phyloP scores from a whole-genome alignment of 129 eudicot species.

The Saussurea involucrata region DNA sequence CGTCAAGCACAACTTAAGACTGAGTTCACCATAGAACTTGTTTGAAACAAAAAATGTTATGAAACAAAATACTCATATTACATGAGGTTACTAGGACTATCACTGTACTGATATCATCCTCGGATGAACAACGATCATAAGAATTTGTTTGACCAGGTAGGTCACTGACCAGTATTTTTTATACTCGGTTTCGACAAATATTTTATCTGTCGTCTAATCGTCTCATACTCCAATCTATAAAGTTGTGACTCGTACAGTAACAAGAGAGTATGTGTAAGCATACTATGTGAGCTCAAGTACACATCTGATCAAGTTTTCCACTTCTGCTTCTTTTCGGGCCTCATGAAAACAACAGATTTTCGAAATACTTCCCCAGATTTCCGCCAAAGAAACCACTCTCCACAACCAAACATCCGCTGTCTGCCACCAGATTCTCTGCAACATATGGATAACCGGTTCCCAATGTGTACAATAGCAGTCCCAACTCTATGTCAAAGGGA shows the following conservation, averaged over 20 bases:
- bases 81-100: background rate
- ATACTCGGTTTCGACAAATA: background rate
- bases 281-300: slow-evolving; percentile 2
- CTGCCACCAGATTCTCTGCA: background rate
- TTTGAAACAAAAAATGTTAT: background rate
- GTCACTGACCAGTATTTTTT: background rate
- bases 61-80: background rate
- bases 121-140: background rate
- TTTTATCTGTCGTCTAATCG: background rate
- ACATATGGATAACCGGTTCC: background rate
- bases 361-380: background rate
- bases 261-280: background rate
- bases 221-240: background rate
- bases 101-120: background rate
- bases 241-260: background rate
- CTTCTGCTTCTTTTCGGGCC: background rate
- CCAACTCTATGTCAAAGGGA: background rate
- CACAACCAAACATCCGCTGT: background rate
- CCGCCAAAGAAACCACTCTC: background rate
- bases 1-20: background rate
- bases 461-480: background rate
- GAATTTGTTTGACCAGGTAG: slow-evolving; percentile 4
- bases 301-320: background rate
- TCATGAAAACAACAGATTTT: background rate
- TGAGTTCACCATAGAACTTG: background rate